These are phyloP conservation scores for Datura wrightii DNA, from an alignment of 257 asterid genomes.

Conservation along the genomic window DNA sequence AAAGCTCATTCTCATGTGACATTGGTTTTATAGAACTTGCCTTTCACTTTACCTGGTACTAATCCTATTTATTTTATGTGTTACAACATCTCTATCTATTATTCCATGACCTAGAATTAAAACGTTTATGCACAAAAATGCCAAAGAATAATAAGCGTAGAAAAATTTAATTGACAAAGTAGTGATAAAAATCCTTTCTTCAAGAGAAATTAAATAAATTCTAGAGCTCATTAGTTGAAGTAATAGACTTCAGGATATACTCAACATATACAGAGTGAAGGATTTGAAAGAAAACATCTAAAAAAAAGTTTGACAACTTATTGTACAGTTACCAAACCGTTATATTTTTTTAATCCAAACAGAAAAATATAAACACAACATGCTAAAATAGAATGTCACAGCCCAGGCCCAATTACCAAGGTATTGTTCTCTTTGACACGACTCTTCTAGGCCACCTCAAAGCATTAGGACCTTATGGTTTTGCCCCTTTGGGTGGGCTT, in stretches of 20 bases:
- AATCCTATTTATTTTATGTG: background rate
- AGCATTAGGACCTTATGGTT: background rate
- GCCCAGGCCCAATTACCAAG: background rate
- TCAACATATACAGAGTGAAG: background rate
- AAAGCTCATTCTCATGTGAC: background rate
- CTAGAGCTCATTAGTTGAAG: background rate
- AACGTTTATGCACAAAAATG: background rate
- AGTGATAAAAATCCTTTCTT: background rate
- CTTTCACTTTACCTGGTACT: background rate
- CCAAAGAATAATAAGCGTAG: background rate
- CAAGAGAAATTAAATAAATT: background rate
- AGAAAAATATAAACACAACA: background rate
- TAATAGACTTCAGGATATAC: background rate
- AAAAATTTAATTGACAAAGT: background rate
- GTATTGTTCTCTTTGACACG: background rate
- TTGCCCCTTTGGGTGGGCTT: background rate
- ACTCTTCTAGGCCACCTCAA: background rate
- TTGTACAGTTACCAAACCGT: background rate
- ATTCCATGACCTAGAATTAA: background rate
- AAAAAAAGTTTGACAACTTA: background rate
- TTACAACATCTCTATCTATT: background rate
- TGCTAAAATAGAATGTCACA: background rate
- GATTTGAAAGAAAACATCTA: background rate
- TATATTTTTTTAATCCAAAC: background rate
- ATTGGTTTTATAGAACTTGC: background rate